Conservation (phyloP, 2,329 filamentous ascomycete species). For the Trichophyton mentagrophytes region DNA sequence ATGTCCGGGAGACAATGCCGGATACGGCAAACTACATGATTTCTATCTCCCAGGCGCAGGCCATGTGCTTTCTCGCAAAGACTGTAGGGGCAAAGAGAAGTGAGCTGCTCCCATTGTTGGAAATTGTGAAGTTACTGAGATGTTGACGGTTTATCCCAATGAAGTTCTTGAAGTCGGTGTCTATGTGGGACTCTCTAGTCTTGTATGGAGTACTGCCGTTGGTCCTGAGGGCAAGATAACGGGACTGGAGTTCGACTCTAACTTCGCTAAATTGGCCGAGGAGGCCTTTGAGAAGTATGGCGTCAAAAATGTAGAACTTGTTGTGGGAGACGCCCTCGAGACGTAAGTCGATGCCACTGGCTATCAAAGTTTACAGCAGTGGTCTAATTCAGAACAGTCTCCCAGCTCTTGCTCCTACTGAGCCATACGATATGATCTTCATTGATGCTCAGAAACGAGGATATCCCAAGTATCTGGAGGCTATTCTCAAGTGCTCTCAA, state of each 20-base stretch:
- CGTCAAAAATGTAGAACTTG: not conserved
- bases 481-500: not conserved
- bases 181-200: not conserved
- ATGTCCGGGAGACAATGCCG: not conserved
- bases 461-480: not conserved
- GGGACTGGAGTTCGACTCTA: not conserved
- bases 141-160: not conserved
- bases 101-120: not conserved
- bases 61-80: not conserved
- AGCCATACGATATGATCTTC: constrained; percentile 1
- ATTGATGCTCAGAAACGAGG: not conserved
- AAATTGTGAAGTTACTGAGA: too few species aligned
- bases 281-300: not conserved
- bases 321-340: not conserved
- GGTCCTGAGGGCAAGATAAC: not conserved
- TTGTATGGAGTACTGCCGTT: not conserved
- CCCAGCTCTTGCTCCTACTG: not conserved
- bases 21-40: constrained; percentile 1
- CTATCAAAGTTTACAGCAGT: not conserved
- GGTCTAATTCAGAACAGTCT: not conserved
- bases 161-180: not conserved
- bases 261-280: not conserved
- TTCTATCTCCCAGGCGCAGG: not conserved
- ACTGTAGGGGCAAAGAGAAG: not conserved
- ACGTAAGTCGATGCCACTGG: not conserved